Evolutionary conservation across 352 stramenopile genomes (phyloP).

Genomic region (Phytophthora litchii): DNA sequence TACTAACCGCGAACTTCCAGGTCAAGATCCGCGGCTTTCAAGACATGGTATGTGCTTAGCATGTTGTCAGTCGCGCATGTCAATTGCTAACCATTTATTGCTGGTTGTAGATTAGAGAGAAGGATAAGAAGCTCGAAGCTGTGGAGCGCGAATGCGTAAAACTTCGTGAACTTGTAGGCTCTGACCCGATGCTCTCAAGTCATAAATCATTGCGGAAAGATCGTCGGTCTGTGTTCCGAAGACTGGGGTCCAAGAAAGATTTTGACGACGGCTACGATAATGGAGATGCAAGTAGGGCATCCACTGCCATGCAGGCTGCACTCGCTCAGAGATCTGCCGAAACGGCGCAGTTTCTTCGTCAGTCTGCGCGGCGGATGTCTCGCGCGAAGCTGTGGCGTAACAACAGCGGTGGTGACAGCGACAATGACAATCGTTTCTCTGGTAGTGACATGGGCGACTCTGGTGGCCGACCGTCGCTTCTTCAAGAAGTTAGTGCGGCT

Average conservation of each 20-base stretch:
- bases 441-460: constrained; percentile 52
- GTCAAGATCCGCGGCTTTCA: constrained; percentile 85
- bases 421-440: constrained; percentile 56
- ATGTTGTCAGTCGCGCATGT: background rate
- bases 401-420: constrained; percentile 40
- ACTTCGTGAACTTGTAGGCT: constrained; percentile 61
- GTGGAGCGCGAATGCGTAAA: constrained; percentile 76
- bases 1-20: constrained; percentile 75
- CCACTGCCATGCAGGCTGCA: constrained; percentile 57
- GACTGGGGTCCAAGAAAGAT: constrained; percentile 80
- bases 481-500: constrained; percentile 67
- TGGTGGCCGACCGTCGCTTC: constrained; percentile 57
- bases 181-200: constrained; percentile 32
- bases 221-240: constrained; percentile 66
- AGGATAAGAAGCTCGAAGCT: constrained; percentile 82
- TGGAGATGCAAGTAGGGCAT: constrained; percentile 46
- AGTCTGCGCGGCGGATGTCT: constrained; percentile 73
- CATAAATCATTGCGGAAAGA: constrained; percentile 52
- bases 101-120: constrained; percentile 64
- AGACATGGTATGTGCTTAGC: constrained; percentile 41
- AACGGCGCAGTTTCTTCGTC: constrained; percentile 77
- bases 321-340: constrained; percentile 77
- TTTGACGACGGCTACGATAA: constrained; percentile 48
- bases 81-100: constrained; percentile 11
- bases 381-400: constrained; percentile 64